Evolutionary conservation across 352 stramenopile species (phyloP), one percentile per base, ranked within the genome.

Genomic region (Blastocystis sp.): DNA sequence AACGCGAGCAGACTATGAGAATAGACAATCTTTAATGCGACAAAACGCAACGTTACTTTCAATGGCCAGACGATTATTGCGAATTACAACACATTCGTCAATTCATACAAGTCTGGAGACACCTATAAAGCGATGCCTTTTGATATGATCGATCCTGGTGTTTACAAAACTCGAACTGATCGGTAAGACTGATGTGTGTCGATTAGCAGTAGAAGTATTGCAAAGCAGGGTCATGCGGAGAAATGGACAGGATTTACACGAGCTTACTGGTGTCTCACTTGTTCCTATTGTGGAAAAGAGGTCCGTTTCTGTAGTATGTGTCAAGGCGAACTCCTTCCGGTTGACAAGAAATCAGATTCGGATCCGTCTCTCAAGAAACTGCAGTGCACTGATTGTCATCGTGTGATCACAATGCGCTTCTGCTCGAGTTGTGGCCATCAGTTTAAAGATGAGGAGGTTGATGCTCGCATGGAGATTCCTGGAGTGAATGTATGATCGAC

Each of bases 221-320:
- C 41, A 13, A 79, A 79, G 45, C 41, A 76, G n/a, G 45, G 66
- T 34, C 56, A 56, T 30, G 9, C 63, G 20, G 78, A 89, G 56
- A 78, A 76, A 16, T 89, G 66, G 63, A 76, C 9, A 16, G 24
- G 45, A 8, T 85, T 50, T 55, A 85, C 73, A 0, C 73, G 73
- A n/a, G 78, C 78, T 3, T 89, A 89, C 64, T 89, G 78, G 78
- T 89, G 78, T 43, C 59, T 89, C 43, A 79, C 63, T n/a, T 89
- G 78, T 39, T 43, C 39, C 7, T 78, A 78, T 62, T 89, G 78
- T 43, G 45, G 47, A 11, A 89, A 89, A 37, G 63, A 79, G 24
- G 78, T 89, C 16, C 78, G 78, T 2, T 89, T 89, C 78, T 89
- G 78, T 47, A 76, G 53, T 8, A 89, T 79, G 63, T 89, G 78